phyloP scores from a whole-genome alignment of 495 filamentous ascomycete species.

The Hypomontagnella monticulosa region DNA sequence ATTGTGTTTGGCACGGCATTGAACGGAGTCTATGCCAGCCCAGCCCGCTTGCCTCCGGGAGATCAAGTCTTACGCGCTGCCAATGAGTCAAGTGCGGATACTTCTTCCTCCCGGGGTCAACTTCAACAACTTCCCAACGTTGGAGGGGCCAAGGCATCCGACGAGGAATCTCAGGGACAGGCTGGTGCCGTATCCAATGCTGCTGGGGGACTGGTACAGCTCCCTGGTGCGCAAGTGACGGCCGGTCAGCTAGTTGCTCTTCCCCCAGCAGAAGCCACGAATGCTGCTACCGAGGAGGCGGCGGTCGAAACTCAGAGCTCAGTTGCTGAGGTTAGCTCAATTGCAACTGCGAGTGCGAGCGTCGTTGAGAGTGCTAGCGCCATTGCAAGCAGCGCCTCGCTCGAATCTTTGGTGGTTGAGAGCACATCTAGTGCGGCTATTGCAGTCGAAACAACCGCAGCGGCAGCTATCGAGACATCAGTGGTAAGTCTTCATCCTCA shows the following conservation, averaged over 20 bases:
- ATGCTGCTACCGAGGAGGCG: neutral
- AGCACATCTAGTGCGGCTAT: conserved; percentile 12
- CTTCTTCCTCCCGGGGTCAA: neutral
- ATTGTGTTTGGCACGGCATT: conserved; percentile 24
- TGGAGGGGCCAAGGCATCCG: conserved; percentile 4
- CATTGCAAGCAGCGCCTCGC: neutral
- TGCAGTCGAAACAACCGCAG: conserved; percentile 10
- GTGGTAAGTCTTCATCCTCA: neutral
- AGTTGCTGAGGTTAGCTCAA: neutral
- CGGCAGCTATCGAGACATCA: conserved; percentile 7
- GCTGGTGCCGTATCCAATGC: conserved; percentile 3
- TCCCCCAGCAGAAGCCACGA: conserved; percentile 4
- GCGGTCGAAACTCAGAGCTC: conserved; percentile 6
- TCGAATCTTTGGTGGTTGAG: conserved; percentile 6
- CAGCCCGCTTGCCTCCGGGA: conserved; percentile 7
- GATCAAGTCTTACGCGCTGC: neutral
- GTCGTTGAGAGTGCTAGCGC: neutral
- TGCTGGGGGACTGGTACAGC: conserved; percentile 1
- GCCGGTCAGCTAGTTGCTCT: conserved; percentile 35
- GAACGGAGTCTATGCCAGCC: conserved; percentile 21
- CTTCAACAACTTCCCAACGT: conserved; percentile 12
- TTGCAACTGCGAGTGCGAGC: conserved; percentile 2
- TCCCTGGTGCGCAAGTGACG: conserved; percentile 30
- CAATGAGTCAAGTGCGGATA: neutral
- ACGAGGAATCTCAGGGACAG: conserved; percentile 1